Conservation (phyloP, 768 basidiomycete genomes). For the Trametes coccinea region DNA sequence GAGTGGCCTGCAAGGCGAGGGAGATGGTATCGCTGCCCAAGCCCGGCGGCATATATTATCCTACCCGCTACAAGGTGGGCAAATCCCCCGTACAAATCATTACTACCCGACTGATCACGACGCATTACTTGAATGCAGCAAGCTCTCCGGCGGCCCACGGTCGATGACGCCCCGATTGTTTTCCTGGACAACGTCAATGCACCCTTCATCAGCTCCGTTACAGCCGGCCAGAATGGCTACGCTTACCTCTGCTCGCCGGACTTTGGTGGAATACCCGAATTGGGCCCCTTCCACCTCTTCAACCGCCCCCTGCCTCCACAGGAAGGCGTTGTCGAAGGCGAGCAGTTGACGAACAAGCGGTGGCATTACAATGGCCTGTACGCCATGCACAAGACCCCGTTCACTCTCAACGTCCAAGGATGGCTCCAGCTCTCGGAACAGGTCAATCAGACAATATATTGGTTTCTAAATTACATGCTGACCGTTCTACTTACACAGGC, state of each 20-base stretch:
- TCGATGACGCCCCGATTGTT: neutral
- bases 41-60: neutral
- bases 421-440: neutral
- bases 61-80: neutral
- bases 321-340: neutral
- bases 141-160: neutral
- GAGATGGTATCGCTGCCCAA: neutral
- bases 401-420: neutral
- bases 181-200: neutral
- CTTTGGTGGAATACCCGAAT: neutral
- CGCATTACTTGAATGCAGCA: neutral
- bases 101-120: neutral
- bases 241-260: constrained; percentile 1
- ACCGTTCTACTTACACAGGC: neutral
- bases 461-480: too few relatives aligned
- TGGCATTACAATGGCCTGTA: constrained; percentile 11
- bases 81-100: neutral
- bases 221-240: neutral
- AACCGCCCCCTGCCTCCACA: neutral
- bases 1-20: neutral
- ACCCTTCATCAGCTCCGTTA: neutral
- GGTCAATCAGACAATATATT: neutral
- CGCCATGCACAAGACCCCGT: constrained; percentile 3
- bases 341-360: neutral
- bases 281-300: constrained; percentile 10